Evolutionary conservation across 805 yeast genomes (phyloP), one percentile per base, ranked within the genome.

Genomic region (Yarrowia yakushimensis): DNA sequence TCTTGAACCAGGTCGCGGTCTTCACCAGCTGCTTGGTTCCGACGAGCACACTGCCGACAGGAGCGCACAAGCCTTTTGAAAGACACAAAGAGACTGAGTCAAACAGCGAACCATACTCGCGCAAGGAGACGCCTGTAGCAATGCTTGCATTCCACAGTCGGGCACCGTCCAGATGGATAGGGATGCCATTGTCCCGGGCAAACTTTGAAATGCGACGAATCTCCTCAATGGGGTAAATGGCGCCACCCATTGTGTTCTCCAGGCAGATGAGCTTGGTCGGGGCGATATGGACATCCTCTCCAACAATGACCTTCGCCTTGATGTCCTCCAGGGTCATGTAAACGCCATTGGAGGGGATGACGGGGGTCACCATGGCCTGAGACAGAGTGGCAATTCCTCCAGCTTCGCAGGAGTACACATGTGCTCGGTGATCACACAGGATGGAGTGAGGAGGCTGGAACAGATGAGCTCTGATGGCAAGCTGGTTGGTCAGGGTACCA

Each of bases 91-190:
- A 89, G 52, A 92, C 88, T n/a, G 94, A 85, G 74, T 91, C 97
- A 72, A 91, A 91, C 65, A 84, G 77, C 65, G 81, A 78, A 67
- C 96, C 88, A 73, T 85, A 90, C 69, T 89, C 89, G 18, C 73
- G 75, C 65, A 91, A 74, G 17, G 90, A 76, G 36, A 88, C 78
- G 25, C 88, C 90, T 10, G 90, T 83, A 27, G 81, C 92, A 12
- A 81, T 87, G 41, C 85, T 78, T n/a, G 97, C 97, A 72, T 88
- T 89, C 92, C 96, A 91, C 57, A 92, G 76, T 69, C 98, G 82
- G n/a, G 97, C 98, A 66, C 97, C 98, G 72, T 92, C 98, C 69
- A 91, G 83, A 70, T 93, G 97, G 67, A 91, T 73, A 63, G 77
- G 80, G 62, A 89, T 74, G 62, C 78, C 79, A 67, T 85, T 79